Evolutionary conservation across 306 rosid species (phyloP).

Genomic region (Quercus berberidifolia): DNA sequence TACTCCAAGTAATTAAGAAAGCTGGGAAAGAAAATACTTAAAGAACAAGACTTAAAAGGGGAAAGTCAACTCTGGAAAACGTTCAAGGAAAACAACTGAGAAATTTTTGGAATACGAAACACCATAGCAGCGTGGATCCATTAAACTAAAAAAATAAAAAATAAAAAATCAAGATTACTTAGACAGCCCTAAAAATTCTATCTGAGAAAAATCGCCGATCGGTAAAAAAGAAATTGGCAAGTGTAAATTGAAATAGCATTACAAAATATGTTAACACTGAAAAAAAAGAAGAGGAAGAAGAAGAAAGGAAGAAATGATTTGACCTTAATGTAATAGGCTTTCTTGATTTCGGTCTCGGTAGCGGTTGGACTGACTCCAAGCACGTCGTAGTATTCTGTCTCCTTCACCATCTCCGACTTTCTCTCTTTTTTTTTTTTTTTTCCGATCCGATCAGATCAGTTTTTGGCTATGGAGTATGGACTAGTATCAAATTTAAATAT

Average conservation of each 20-base stretch:
- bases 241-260: too few species aligned
- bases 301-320: neutral
- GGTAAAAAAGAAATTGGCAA: too few species aligned
- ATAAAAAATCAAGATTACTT: too few species aligned
- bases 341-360: slow-evolving; percentile 91
- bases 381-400: slow-evolving; percentile 91
- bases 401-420: slow-evolving; percentile 76
- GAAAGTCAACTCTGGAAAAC: neutral
- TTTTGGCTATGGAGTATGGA: neutral
- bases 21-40: neutral
- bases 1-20: neutral
- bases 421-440: too few species aligned
- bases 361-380: slow-evolving; percentile 86
- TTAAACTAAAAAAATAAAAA: too few species aligned
- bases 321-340: slow-evolving; percentile 97
- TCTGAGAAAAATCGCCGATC: too few species aligned
- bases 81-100: too few species aligned
- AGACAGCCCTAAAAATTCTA: too few species aligned
- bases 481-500: too few species aligned
- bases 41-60: too few species aligned
- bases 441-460: slow-evolving; percentile 21
- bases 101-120: too few species aligned
- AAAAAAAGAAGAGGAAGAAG: neutral
- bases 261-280: neutral
- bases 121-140: too few species aligned